Conservation (phyloP, 805 yeast species). For the Jamesozyma rosinii region DNA sequence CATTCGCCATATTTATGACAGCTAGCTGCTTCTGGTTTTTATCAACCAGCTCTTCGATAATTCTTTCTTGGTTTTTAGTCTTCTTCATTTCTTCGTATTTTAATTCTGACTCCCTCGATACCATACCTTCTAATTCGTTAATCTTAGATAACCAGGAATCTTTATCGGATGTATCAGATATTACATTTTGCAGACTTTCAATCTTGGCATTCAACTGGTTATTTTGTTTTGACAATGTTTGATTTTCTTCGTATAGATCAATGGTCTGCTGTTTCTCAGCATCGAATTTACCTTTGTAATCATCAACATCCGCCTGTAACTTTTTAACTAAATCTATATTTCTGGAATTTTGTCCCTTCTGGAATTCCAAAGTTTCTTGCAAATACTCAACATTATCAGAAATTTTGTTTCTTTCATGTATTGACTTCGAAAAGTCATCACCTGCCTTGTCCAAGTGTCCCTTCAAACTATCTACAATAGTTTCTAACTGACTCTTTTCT, state of each 20-base stretch:
- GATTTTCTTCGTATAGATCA: constrained; percentile 57
- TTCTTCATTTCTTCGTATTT: constrained; percentile 46
- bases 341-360: constrained; percentile 26
- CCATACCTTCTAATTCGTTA: constrained; percentile 41
- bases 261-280: constrained; percentile 44
- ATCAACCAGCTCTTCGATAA: constrained; percentile 44
- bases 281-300: constrained; percentile 30
- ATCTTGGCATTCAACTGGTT: constrained; percentile 41
- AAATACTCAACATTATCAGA: constrained; percentile 17
- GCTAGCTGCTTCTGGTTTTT: constrained; percentile 43
- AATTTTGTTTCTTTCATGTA: constrained; percentile 19
- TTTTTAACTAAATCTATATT: constrained; percentile 32
- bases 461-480: constrained; percentile 42
- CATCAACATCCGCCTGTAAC: constrained; percentile 26
- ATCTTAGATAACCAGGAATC: constrained; percentile 51
- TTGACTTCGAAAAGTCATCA: constrained; percentile 11
- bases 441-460: constrained; percentile 4
- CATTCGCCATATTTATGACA: constrained; percentile 44
- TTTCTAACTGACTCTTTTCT: constrained; percentile 54
- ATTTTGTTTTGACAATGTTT: constrained; percentile 49
- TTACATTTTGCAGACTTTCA: constrained; percentile 38
- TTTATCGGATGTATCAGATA: constrained; percentile 44
- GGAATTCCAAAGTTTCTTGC: constrained; percentile 25
- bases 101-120: constrained; percentile 39
- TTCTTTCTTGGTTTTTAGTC: constrained; percentile 42